Conservation (phyloP, 2,329 filamentous ascomycete species). For the Pestalotiopsis sp. region DNA sequence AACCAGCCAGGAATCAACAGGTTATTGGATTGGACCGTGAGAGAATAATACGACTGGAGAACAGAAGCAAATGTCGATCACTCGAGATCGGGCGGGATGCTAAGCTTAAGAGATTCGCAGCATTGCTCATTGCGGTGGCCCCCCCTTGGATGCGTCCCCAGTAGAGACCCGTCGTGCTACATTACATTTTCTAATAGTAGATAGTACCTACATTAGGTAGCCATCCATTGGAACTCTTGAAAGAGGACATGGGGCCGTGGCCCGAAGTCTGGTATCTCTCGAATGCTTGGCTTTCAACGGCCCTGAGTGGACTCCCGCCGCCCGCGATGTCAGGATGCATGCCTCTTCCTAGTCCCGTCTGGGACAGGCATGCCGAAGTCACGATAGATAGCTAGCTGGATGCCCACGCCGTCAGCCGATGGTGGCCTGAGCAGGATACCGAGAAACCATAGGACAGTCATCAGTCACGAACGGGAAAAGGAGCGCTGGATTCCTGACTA, state of each 20-base stretch:
- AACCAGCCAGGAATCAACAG: not conserved
- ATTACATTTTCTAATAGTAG: not conserved
- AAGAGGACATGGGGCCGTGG: not conserved
- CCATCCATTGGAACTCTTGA: not conserved
- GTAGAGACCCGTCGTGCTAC: not conserved
- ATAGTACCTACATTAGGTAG: not conserved
- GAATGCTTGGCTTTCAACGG: not conserved
- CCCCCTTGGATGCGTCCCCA: not conserved
- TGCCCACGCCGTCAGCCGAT: not conserved
- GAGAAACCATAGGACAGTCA: not conserved
- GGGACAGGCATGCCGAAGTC: constrained; percentile 1
- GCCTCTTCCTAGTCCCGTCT: constrained; percentile 8
- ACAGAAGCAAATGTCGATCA: constrained; percentile 9
- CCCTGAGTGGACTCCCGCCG: not conserved
- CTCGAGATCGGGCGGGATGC: constrained; percentile 4
- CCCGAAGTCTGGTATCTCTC: not conserved
- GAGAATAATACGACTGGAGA: not conserved
- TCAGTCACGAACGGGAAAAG: not conserved
- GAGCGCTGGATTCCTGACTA: not conserved
- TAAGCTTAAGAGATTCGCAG: constrained; percentile 10
- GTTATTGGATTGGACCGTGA: not conserved
- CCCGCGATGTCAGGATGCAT: not conserved
- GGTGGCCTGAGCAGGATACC: not conserved
- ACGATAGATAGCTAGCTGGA: not conserved
- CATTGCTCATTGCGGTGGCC: not conserved